Conservation (phyloP, 345 rosid species). For the Crucihimalaya himalaica region DNA sequence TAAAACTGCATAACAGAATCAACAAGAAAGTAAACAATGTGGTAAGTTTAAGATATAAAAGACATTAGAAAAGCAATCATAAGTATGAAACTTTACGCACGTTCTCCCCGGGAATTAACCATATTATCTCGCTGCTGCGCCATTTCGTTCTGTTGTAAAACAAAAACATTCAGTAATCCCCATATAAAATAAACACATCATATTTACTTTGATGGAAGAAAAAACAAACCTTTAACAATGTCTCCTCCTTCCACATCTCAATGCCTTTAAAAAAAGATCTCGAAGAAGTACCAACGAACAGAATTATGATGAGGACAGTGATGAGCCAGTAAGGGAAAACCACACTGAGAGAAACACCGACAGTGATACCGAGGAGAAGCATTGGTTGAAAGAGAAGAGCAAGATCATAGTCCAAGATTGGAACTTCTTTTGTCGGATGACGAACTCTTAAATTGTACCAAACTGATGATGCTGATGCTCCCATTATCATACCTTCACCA, state of each 20-base stretch:
- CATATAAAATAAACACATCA: not conserved
- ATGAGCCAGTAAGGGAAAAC: slow-evolving; percentile 97
- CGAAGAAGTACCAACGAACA: slow-evolving; percentile 82
- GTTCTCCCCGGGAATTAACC: slow-evolving; percentile 77
- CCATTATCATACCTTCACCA: slow-evolving; percentile 94
- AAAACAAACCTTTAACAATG: slow-evolving; percentile 58
- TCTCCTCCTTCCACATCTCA: slow-evolving; percentile 94
- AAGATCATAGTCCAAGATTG: slow-evolving; percentile 84
- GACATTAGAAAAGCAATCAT: not conserved
- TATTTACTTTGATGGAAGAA: not conserved
- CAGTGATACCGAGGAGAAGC: slow-evolving; percentile 90
- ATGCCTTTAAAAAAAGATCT: slow-evolving; percentile 78
- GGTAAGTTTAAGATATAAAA: not conserved
- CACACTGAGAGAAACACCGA: slow-evolving; percentile 89
- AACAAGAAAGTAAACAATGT: slow-evolving; percentile 7
- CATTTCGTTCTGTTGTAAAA: slow-evolving; percentile 62
- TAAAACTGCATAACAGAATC: slow-evolving; percentile 52
- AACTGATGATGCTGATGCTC: slow-evolving; percentile 88
- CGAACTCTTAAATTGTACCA: slow-evolving; percentile 88
- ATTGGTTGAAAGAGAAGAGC: slow-evolving; percentile 93
- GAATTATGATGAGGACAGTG: slow-evolving; percentile 85
- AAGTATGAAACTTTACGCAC: slow-evolving; percentile 45
- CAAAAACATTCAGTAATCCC: not conserved
- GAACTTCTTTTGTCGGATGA: slow-evolving; percentile 86
- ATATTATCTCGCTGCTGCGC: slow-evolving; percentile 43